These are phyloP conservation scores for Castanea sativa DNA, from an alignment of 306 rosid species.

Conservation along the genomic window DNA sequence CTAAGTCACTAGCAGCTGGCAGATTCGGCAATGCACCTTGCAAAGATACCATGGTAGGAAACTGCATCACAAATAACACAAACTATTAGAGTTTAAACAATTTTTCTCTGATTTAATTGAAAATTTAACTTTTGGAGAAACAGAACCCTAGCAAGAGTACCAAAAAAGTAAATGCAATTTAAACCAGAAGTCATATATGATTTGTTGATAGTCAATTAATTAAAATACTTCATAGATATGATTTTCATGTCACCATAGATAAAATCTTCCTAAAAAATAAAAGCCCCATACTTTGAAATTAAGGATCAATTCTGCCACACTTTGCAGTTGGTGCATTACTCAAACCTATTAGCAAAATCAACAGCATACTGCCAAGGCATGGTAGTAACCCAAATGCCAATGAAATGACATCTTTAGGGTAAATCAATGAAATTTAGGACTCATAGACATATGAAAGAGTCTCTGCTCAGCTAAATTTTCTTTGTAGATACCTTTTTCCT, in stretches of 20 bases:
- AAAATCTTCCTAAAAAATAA: neutral
- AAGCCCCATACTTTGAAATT: neutral
- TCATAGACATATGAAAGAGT: neutral
- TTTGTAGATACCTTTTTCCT: neutral
- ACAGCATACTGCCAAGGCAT: neutral
- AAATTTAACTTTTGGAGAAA: neutral
- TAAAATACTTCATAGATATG: neutral
- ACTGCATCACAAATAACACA: conserved; percentile 29
- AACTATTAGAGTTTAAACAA: conserved; percentile 7
- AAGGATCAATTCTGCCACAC: neutral
- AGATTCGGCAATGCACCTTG: conserved; percentile 32
- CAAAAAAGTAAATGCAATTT: neutral
- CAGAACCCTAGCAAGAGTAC: neutral
- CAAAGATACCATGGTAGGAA: conserved; percentile 41
- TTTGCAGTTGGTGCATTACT: neutral
- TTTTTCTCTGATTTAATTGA: neutral
- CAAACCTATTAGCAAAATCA: neutral
- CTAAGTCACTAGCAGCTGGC: conserved; percentile 33
- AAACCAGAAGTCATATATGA: neutral
- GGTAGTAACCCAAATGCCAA: no score
- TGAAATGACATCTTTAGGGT: no score
- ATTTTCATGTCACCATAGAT: neutral
- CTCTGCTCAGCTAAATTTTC: neutral
- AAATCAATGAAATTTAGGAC: neutral
- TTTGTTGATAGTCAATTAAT: neutral